Evolutionary conservation across 306 rosid genomes (phyloP), one percentile per base, ranked within the genome.

Genomic region (Hylodesmum podocarpum): DNA sequence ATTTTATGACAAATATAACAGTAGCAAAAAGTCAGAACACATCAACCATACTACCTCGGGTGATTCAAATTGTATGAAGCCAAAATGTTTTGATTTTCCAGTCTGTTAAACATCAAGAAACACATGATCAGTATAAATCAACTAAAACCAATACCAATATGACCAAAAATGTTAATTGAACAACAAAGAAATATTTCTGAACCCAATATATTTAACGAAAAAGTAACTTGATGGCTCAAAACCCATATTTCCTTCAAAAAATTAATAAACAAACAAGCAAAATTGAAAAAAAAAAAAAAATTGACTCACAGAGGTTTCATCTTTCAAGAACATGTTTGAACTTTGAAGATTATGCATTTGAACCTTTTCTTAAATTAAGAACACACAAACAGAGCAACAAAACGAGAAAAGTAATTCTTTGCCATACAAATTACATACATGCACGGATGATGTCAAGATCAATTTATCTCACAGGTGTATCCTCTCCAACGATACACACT

Each of bases 61-160:
- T 80, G 95, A 94, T 57, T 78, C 88, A 72, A 94, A 94, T 72
- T 94, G 91, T 13, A 95, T 80, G 86, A 89, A 94, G 34, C 98
- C 97, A 79, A 70, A 90, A 88, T 94, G 98, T 51, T 77, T 91
- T 4, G 95, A 86, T 70, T 87, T 90, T 75, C 96, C 97, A 0
- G 95, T 90, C 93, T 94, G 82, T 78, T 53, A 16, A 29, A 36
- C 37, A 81, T 16, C 19, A 75, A 40, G 15, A 47, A 63, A 39
- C 51, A 57, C 21, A 40, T 1, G 3, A n/a, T 57, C 25, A 65
- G 61, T 28, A 37, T 14, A 27, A 55, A 79, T 61, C 12, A 59
- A 40, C 43, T n/a, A 21, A 21, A 69, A 34, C 15, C 28, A 39
- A 77, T 19, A 34, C 62, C 24, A 71, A 72, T 41, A 75, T 36